These are phyloP conservation scores for Cladosporium sp. DNA, from an alignment of 2,329 filamentous ascomycete species.

Conservation along the genomic window DNA sequence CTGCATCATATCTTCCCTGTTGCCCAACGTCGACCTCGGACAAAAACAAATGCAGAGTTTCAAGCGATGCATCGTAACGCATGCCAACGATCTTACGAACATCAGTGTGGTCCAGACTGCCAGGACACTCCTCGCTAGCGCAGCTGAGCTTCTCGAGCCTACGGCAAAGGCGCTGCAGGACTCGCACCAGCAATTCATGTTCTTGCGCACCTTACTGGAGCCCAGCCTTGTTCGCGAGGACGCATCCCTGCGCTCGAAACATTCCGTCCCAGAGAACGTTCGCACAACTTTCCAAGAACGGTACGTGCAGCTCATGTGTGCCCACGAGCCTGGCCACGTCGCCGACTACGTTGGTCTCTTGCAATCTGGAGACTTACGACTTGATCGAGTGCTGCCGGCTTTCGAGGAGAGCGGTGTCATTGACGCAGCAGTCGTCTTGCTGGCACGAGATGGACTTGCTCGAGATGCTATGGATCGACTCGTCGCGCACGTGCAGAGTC, in stretches of 20 bases:
- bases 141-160: constrained; percentile 64
- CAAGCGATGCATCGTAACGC: constrained; percentile 63
- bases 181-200: constrained; percentile 69
- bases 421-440: constrained; percentile 86
- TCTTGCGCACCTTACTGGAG: constrained; percentile 75
- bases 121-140: constrained; percentile 61
- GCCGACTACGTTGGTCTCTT: constrained; percentile 78
- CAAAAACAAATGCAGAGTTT: constrained; percentile 74
- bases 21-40: constrained; percentile 61
- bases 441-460: constrained; percentile 84
- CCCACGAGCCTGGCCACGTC: constrained; percentile 77
- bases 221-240: constrained; percentile 42
- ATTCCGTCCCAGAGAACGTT: constrained; percentile 27
- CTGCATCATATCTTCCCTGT: constrained; percentile 74
- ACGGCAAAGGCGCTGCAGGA: constrained; percentile 64
- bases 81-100: constrained; percentile 65
- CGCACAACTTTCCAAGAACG: constrained; percentile 66
- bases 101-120: constrained; percentile 68
- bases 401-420: constrained; percentile 89
- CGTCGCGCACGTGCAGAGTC: constrained; percentile 73
- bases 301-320: constrained; percentile 90
- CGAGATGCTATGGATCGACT: constrained; percentile 81
- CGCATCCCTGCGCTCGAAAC: constrained; percentile 27
- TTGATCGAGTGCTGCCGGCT: constrained; percentile 78
- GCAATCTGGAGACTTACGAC: constrained; percentile 72